These are phyloP conservation scores for Triticum aestivum DNA, from an alignment of 176 grass and related monocot species.

Conservation along the genomic window DNA sequence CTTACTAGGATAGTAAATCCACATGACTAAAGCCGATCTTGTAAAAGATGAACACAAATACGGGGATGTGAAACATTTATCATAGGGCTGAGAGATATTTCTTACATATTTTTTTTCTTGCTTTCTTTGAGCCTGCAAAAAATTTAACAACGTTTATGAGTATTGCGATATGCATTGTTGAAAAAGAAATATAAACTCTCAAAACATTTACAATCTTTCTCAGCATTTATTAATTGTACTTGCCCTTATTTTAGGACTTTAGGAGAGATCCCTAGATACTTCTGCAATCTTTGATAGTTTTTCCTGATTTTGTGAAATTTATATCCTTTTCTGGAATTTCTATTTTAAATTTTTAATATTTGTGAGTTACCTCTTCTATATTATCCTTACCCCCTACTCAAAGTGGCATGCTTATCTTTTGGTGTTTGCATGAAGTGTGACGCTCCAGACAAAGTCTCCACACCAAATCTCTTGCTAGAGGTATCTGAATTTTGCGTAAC, in stretches of 20 bases:
- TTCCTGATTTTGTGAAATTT: neutral
- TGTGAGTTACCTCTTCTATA: neutral
- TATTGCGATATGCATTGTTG: neutral
- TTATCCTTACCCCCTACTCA: neutral
- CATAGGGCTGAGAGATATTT: neutral
- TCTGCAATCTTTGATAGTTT: neutral
- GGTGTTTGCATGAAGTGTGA: neutral
- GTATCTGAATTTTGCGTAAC: neutral
- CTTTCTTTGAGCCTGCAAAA: neutral
- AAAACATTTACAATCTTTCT: neutral
- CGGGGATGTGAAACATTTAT: neutral
- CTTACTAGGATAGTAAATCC: neutral
- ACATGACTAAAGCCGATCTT: neutral
- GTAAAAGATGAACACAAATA: neutral
- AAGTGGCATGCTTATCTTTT: neutral
- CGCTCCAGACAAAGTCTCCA: neutral
- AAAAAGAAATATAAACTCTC: neutral
- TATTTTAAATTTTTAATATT: neutral
- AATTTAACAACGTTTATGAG: neutral
- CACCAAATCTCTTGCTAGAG: neutral
- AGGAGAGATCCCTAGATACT: neutral
- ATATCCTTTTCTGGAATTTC: neutral
- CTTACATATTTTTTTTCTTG: neutral
- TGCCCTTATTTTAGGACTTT: too few species aligned
- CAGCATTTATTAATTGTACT: neutral